Evolutionary conservation across 1,139 yeast genomes (phyloP).

Genomic region (Geotrichum cucujoidarum): DNA sequence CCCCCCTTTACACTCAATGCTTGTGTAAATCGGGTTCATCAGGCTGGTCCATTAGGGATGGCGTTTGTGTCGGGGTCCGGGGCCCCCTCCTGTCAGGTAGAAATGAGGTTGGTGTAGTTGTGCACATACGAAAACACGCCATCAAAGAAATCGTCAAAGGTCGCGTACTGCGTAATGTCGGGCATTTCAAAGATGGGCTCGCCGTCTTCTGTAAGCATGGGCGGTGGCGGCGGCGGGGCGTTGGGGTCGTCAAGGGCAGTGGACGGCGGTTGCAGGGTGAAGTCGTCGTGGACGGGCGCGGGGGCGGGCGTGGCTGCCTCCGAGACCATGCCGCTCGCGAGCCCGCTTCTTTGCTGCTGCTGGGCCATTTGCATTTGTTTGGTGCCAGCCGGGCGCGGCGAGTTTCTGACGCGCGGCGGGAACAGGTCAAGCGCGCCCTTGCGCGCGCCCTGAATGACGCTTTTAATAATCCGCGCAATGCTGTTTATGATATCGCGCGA

Average conservation of each 20-base stretch:
- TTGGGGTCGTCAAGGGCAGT: neutral
- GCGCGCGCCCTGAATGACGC: slow-evolving; percentile 39
- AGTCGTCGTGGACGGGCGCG: too few relatives aligned
- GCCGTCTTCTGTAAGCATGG: neutral
- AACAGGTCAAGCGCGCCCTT: slow-evolving; percentile 4
- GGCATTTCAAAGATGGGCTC: slow-evolving; percentile 11
- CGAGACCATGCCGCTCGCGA: too few relatives aligned
- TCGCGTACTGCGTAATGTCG: slow-evolving; percentile 14
- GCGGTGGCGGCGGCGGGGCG: slow-evolving; percentile 5
- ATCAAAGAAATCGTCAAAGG: slow-evolving; percentile 16
- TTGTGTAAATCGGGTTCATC: too few relatives aligned
- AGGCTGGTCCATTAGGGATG: too few relatives aligned
- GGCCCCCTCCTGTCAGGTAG: slow-evolving; percentile 7
- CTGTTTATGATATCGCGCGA: slow-evolving; percentile 53
- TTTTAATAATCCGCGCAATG: slow-evolving; percentile 48
- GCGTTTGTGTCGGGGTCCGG: too few relatives aligned
- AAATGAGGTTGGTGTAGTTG: slow-evolving; percentile 6
- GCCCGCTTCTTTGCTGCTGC: slow-evolving; percentile 17
- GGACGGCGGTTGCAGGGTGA: too few relatives aligned
- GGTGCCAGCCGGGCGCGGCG: too few relatives aligned
- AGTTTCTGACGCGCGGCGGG: neutral
- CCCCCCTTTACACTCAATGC: too few relatives aligned
- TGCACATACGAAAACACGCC: slow-evolving; percentile 15
- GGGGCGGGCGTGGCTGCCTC: too few relatives aligned
- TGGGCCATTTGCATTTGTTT: too few relatives aligned